Base-by-base conservation (phyloP, 768 basidiomycete species). In the Hemileccinum rubropunctum region DNA sequence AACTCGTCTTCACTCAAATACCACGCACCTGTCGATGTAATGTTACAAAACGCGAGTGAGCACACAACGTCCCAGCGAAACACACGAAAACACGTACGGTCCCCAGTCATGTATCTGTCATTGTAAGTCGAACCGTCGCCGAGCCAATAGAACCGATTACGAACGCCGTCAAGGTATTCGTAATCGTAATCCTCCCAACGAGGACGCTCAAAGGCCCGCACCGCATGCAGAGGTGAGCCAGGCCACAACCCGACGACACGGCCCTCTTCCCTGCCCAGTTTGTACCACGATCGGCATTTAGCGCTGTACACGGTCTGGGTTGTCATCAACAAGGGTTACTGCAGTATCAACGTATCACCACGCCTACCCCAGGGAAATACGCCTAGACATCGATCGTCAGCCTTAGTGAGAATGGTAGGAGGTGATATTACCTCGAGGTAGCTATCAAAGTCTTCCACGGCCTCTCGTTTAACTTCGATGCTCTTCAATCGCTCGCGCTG, bases 171-270 rank as follows among this genome's bases (percentile, higher is more conserved):
- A 4, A 76, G 57, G 5, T 48, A 64, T 57, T 83, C 76, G 50
- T 80, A 83, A 37, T 73, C 71, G 52, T 71, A 85, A 56, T 85
- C 84, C 51, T 86, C 84, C 82, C 82, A 85, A 6, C 83, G 76
- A 6, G 82, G 83, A 59, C 80, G 62, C 33, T 68, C 65, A 6
- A 86, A 62, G 2, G 76, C 73, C 23, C 70, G 72, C 6, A 71
- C 64, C 1, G 77, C 80, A 48, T 83, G 82, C 14, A 81, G 57
- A 40, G 73, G 71, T 0, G 81, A 82, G 7, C 82, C 80, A 15
- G 83, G 83, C 80, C 80, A 86, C 7, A 86, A 68, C 1, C 72
- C 81, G 20, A 76, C 74, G 8, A 84, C 68, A 2, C 78, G 74
- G 2, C 83, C 82, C 2, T 62, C 78, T 53, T 77, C 76, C 53